phyloP scores from a whole-genome alignment of 2,329 filamentous ascomycete species.

The Fusarium pilosicola region DNA sequence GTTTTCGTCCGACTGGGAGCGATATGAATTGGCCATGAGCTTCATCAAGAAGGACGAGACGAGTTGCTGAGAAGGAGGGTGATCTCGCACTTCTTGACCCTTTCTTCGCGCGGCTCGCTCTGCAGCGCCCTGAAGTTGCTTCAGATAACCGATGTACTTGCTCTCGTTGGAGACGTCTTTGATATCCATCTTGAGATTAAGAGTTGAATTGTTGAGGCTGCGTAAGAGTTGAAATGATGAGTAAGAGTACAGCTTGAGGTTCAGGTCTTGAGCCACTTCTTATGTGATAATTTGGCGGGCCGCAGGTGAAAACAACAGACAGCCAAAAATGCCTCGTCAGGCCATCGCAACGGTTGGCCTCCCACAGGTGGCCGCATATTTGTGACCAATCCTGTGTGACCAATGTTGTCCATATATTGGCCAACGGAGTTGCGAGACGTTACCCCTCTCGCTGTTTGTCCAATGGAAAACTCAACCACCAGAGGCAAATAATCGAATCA shows the following conservation, averaged over 20 bases:
- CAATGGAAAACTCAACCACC: background rate
- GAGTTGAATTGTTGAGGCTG: background rate
- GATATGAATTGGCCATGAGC: background rate
- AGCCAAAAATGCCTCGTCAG: background rate
- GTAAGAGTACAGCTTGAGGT: background rate
- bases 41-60: background rate
- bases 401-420: background rate
- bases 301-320: background rate
- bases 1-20: background rate
- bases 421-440: background rate
- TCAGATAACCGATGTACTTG: background rate
- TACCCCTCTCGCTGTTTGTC: background rate
- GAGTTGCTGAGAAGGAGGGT: background rate
- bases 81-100: background rate
- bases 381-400: background rate
- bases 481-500: background rate
- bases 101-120: background rate
- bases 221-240: background rate
- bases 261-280: background rate
- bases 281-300: background rate
- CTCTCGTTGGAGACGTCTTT: slow-evolving; percentile 1
- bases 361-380: background rate
- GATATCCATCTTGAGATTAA: background rate
- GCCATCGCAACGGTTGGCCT: background rate
- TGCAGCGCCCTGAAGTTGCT: background rate